Percentiles rank a stretch among this genome's conserved stretches.
Conservation (phyloP, 2,329 filamentous ascomycete genomes). For the Magnaporthiopsis poae region DNA sequence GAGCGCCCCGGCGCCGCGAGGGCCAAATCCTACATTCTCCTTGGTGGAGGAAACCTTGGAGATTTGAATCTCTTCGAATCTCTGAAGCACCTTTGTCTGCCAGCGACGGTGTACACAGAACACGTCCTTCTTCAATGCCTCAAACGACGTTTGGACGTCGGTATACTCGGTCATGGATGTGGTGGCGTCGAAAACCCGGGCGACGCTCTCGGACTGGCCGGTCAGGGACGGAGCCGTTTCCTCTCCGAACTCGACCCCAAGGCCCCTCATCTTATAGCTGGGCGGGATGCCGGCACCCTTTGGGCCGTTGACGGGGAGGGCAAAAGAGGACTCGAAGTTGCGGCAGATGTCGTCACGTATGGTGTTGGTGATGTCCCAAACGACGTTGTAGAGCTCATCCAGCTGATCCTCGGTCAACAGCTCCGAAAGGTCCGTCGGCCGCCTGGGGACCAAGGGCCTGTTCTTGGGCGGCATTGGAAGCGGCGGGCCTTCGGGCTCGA, state of each 20-base stretch:
- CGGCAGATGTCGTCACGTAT: conserved; percentile 44
- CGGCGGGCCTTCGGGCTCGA: background rate
- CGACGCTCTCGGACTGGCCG: conserved; percentile 10
- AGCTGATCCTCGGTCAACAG: conserved; percentile 39
- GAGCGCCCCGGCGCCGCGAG: background rate
- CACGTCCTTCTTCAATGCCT: conserved; percentile 59
- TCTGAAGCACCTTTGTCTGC: conserved; percentile 32
- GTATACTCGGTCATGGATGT: conserved; percentile 50
- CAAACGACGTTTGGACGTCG: conserved; percentile 36
- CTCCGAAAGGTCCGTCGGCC: conserved; percentile 41
- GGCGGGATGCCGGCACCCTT: conserved; percentile 23
- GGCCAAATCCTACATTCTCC: background rate
- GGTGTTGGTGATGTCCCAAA: conserved; percentile 42
- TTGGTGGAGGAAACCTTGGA: conserved; percentile 62
- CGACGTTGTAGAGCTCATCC: conserved; percentile 41
- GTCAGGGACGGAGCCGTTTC: background rate
- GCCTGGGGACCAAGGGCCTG: conserved; percentile 21
- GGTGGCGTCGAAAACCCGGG: conserved; percentile 16
- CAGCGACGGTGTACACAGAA: conserved; percentile 70
- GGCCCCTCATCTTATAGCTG: conserved; percentile 13
- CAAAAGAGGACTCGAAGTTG: conserved; percentile 37
- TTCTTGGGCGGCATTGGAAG: conserved; percentile 2
- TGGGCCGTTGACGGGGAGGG: conserved; percentile 19
- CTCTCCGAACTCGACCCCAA: conserved; percentile 7
- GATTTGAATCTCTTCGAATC: conserved; percentile 38